phyloP scores from a whole-genome alignment of 1,284 basidiomycete genomes.

The Austroboletus novae-zelandiae region DNA sequence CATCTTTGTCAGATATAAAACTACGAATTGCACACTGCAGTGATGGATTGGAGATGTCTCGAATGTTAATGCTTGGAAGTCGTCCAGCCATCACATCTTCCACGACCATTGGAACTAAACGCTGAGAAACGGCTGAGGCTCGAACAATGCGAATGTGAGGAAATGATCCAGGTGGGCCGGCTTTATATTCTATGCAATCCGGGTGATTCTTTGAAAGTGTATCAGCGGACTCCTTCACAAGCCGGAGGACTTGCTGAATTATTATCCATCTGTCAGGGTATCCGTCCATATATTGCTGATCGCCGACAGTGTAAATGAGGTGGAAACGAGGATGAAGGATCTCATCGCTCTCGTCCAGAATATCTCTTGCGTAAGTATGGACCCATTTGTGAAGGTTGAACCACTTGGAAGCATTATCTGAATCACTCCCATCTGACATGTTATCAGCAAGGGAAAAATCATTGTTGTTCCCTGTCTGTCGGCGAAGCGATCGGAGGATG shows the following conservation, averaged over 20 bases:
- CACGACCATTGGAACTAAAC: slow-evolving; percentile 21
- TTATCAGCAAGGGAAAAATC: not conserved
- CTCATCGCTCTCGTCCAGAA: not conserved
- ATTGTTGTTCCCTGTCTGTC: not conserved
- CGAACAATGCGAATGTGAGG: not conserved
- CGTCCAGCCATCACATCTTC: slow-evolving; percentile 26
- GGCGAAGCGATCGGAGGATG: not conserved
- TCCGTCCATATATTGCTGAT: not conserved
- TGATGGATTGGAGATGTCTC: not conserved
- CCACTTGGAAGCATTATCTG: not conserved
- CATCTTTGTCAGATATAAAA: slow-evolving; percentile 21
- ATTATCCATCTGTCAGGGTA: not conserved
- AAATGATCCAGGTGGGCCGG: not conserved
- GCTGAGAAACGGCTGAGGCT: no score
- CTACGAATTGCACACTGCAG: slow-evolving; percentile 11
- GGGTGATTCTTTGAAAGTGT: not conserved
- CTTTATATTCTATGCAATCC: not conserved
- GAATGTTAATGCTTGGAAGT: slow-evolving; percentile 16
- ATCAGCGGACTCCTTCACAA: not conserved
- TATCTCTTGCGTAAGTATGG: not conserved
- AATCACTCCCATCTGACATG: not conserved
- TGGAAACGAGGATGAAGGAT: not conserved
- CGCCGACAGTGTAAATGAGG: not conserved
- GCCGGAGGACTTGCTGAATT: not conserved
- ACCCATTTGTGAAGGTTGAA: not conserved